A percentile compares a stretch with the other conserved stretches of the same genome.
phyloP scores from a whole-genome alignment of 2,329 filamentous ascomycete species.

The Emergomyces africanus region DNA sequence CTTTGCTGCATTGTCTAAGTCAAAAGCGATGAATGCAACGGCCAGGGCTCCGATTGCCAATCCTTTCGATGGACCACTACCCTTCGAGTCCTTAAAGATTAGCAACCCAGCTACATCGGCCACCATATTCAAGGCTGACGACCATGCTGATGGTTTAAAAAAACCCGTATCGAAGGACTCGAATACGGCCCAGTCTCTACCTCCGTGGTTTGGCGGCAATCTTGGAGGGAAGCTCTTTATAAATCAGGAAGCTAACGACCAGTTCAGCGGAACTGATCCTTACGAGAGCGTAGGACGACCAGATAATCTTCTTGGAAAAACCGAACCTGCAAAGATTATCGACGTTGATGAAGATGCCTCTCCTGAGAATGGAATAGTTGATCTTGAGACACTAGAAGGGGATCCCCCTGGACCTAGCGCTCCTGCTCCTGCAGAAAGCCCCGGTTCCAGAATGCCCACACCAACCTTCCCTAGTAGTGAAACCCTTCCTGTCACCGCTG shows the following conservation, averaged over 20 bases:
- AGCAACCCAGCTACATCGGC: constrained; percentile 36
- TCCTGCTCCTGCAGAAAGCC: background rate
- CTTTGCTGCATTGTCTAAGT: constrained; percentile 59
- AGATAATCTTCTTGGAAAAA: constrained; percentile 9
- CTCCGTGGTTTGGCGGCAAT: constrained; percentile 34
- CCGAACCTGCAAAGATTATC: constrained; percentile 7
- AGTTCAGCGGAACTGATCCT: constrained; percentile 6
- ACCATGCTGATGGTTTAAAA: constrained; percentile 53
- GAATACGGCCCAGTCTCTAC: constrained; percentile 22
- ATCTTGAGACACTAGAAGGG: background rate
- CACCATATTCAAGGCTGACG: constrained; percentile 32
- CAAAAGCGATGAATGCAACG: constrained; percentile 44
- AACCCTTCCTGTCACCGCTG: background rate
- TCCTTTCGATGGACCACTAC: constrained; percentile 66
- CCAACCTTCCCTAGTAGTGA: background rate
- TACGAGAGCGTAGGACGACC: constrained; percentile 18
- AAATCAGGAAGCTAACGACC: constrained; percentile 18
- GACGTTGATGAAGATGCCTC: constrained; percentile 6
- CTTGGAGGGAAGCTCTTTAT: constrained; percentile 22
- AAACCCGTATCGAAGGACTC: constrained; percentile 28
- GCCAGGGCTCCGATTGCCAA: constrained; percentile 28
- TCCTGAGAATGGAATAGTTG: background rate
- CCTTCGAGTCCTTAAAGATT: constrained; percentile 71
- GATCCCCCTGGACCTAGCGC: constrained; percentile 1
- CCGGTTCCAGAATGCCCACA: background rate